Conservation (phyloP, 208 protist genomes). For the Wallacemonas rigidus region DNA sequence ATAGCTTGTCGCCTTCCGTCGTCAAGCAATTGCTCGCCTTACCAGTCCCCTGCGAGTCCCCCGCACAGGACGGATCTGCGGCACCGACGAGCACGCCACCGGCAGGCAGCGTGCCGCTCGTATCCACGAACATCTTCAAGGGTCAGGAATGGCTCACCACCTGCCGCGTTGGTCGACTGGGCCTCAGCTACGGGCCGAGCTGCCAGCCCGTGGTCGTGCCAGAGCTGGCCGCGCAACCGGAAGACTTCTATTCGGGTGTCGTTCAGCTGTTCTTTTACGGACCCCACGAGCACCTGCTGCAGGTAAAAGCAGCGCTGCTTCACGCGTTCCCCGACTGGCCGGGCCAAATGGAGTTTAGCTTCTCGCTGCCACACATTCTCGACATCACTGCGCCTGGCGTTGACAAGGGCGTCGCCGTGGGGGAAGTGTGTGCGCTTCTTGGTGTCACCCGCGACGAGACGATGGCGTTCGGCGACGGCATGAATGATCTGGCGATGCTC, state of each 20-base stretch:
- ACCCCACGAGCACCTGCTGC: conserved; percentile 17
- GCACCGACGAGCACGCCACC: not conserved
- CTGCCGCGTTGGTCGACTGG: conserved; percentile 18
- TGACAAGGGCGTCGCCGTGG: conserved; percentile 57
- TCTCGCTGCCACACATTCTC: conserved; percentile 45
- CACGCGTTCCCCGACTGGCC: conserved; percentile 13
- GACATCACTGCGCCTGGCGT: conserved; percentile 42
- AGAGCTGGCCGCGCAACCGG: conserved; percentile 18
- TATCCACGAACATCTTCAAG: conserved; percentile 36
- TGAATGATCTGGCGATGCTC: conserved; percentile 75
- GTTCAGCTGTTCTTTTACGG: conserved; percentile 40
- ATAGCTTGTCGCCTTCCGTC: conserved; percentile 18
- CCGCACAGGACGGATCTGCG: too few relatives aligned
- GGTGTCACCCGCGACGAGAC: conserved; percentile 30
- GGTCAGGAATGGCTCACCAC: conserved; percentile 39
- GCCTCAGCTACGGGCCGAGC: conserved; percentile 23
- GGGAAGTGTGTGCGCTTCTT: conserved; percentile 40
- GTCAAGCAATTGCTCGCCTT: conserved; percentile 27
- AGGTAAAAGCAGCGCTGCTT: conserved; percentile 21
- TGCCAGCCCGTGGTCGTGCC: conserved; percentile 33
- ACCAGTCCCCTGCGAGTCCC: not conserved
- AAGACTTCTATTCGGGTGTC: conserved; percentile 24
- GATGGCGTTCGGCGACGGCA: conserved; percentile 70
- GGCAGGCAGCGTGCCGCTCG: not conserved
- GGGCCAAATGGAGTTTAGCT: conserved; percentile 16